phyloP scores from a whole-genome alignment of 2,329 filamentous ascomycete species.

The Tympanopsis confertula region DNA sequence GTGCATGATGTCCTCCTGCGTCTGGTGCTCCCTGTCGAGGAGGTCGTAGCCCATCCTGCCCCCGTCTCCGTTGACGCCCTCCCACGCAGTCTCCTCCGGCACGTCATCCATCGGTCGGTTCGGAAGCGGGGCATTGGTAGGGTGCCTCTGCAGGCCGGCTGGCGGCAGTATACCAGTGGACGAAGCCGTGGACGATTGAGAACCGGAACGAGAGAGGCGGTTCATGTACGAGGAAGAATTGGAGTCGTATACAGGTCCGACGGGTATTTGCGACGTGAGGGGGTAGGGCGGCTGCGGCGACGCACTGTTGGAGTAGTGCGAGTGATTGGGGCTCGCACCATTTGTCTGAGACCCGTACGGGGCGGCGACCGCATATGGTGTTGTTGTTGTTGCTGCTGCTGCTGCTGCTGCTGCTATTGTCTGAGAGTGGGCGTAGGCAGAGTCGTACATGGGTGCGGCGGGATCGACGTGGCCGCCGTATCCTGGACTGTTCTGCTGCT shows the following conservation, averaged over 20 bases:
- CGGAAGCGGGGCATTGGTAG: conserved; percentile 48
- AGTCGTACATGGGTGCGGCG: conserved; percentile 11
- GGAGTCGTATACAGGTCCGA: conserved; percentile 34
- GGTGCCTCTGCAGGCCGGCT: conserved; percentile 39
- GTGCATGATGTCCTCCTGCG: conserved; percentile 42
- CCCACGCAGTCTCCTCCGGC: conserved; percentile 27
- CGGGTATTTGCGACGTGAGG: conserved; percentile 36
- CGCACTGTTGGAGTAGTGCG: neutral
- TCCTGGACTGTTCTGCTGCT: conserved; percentile 36
- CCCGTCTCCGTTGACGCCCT: conserved; percentile 13
- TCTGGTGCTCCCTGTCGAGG: conserved; percentile 22
- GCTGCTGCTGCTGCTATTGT: neutral
- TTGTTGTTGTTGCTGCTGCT: neutral
- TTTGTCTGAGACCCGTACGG: no score
- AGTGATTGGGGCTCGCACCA: neutral
- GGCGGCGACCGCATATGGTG: neutral
- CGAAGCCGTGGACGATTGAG: conserved; percentile 32
- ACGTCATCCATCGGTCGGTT: conserved; percentile 34
- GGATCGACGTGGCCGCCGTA: conserved; percentile 30
- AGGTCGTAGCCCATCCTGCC: conserved; percentile 17
- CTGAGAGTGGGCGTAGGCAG: conserved; percentile 8
- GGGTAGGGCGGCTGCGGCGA: conserved; percentile 36
- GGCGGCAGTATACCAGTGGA: conserved; percentile 30
- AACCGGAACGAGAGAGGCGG: conserved; percentile 33
- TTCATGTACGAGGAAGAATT: conserved; percentile 33